A percentile compares a stretch with the other conserved stretches of the same genome.
These are phyloP conservation scores for Lachnellula subtilissima DNA, from an alignment of 2,329 filamentous ascomycete genomes.

Conservation along the genomic window DNA sequence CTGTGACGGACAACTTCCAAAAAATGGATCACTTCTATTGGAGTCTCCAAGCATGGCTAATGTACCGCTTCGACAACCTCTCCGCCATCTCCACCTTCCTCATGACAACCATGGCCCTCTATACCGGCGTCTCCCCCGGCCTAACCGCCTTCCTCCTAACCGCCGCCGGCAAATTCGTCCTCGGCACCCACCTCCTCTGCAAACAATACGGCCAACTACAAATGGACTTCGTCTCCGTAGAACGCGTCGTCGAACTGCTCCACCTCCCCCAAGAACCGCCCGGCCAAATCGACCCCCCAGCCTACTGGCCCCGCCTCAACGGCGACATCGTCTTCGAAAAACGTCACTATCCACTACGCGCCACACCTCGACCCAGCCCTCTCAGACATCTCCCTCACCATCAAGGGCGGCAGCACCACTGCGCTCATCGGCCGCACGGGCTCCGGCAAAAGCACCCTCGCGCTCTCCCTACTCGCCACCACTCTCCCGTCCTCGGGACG, in stretches of 20 bases:
- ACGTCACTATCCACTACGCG: constrained; percentile 75
- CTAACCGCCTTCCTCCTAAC: constrained; percentile 80
- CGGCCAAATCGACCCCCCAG: constrained; percentile 64
- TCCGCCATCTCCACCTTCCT: constrained; percentile 70
- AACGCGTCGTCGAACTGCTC: constrained; percentile 77
- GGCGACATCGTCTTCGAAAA: constrained; percentile 70
- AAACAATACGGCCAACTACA: constrained; percentile 78
- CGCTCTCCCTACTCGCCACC: constrained; percentile 54
- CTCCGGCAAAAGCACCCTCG: constrained; percentile 77
- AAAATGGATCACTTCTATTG: constrained; percentile 97
- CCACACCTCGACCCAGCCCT: constrained; percentile 71
- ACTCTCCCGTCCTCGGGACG: constrained; percentile 48
- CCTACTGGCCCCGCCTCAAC: constrained; percentile 68
- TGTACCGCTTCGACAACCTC: constrained; percentile 69
- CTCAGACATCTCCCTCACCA: constrained; percentile 61
- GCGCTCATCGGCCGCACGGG: constrained; percentile 78
- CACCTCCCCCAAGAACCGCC: constrained; percentile 70
- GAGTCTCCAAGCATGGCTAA: constrained; percentile 80
- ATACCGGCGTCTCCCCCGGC: constrained; percentile 69
- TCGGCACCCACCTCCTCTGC: constrained; percentile 68
- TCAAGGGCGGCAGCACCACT: constrained; percentile 73
- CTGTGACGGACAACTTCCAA: constrained; percentile 82
- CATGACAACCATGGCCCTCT: constrained; percentile 69
- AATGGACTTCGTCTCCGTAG: constrained; percentile 88
- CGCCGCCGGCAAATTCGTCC: constrained; percentile 64